Percentiles rank a stretch among this genome's conserved stretches.
These are phyloP conservation scores for Avena insularis DNA, from an alignment of 176 grass and related monocot species.

Conservation along the genomic window DNA sequence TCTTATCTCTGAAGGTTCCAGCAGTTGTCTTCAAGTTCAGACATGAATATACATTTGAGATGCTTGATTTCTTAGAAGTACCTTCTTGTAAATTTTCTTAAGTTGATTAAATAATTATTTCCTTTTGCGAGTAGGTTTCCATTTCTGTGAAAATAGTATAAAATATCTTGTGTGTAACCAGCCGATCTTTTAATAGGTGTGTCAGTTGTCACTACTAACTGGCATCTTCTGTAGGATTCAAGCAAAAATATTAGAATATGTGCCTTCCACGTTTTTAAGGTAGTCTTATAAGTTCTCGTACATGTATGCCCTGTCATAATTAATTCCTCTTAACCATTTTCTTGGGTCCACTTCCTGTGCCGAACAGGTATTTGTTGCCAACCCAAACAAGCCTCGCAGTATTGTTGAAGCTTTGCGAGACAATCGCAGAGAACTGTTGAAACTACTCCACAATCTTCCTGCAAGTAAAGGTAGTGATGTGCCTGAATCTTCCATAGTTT, in stretches of 20 bases:
- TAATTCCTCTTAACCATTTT: constrained; percentile 1
- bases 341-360: background rate
- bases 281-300: constrained; percentile 27
- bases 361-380: constrained; percentile 81
- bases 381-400: constrained; percentile 71
- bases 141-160: background rate
- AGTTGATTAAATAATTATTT: background rate
- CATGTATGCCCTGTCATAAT: background rate
- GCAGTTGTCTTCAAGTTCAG: background rate
- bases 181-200: background rate
- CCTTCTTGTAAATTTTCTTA: background rate
- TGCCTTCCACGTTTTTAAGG: constrained; percentile 97
- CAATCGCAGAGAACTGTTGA: constrained; percentile 68
- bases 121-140: background rate
- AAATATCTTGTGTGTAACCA: background rate
- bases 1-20: background rate
- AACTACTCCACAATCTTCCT: constrained; percentile 66
- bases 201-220: constrained; percentile 24
- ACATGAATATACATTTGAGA: background rate
- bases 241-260: constrained; percentile 99
- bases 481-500: constrained; percentile 2
- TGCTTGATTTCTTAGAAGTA: constrained; percentile 4
- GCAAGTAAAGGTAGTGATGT: constrained; percentile 58
- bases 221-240: constrained; percentile 69
- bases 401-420: constrained; percentile 59